Evolutionary conservation across 1,284 basidiomycete genomes (phyloP), one percentile per base, ranked within the genome.

Genomic region (Dichomitus squalens): DNA sequence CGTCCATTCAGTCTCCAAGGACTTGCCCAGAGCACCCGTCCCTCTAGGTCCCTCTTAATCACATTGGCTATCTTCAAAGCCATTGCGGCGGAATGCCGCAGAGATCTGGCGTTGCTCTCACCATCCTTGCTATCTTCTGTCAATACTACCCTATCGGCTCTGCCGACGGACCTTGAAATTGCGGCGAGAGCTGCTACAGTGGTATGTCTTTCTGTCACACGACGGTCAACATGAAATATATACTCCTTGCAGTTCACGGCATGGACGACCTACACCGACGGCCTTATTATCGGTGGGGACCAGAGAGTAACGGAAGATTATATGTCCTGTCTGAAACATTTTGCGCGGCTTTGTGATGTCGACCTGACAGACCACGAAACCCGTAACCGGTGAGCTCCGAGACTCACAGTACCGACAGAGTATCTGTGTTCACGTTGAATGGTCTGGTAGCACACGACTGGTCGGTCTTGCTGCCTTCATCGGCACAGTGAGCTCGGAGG

Each of bases 181-280:
- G 80, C 85, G 50, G 91, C 92, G 2, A 85, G 93, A 65, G 87
- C 92, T 7, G 93, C 94, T 8, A 90, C 84, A 67, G 83, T 94
- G 59, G 93, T 93, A 69, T 68, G 90, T 52, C 21, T 55, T 9
- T 4, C 39, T 16, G 38, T 46, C 16, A 50, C 40, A 31, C 56
- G 47, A 53, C 27, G 41, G 9, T 29, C 8, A 12, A 44, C 27
- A 27, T 7, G 7, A 3, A 11, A 23, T 9, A 16, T 23, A 3
- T 36, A 53, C n/a, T 21, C 39, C 4, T 21, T 38, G 14, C 68
- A 94, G 88, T 96, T 98, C 68, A 91, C 89, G 12, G 90, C 94
- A 0, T 95, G 95, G 84, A 90, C 93, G n/a, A 95, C 93, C 6
- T 96, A 89, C 67, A 93, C 95, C 7, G 90, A 95, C 65, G 93